Base-by-base conservation (phyloP, 805 yeast species). In the Hanseniaspora thailandica region DNA sequence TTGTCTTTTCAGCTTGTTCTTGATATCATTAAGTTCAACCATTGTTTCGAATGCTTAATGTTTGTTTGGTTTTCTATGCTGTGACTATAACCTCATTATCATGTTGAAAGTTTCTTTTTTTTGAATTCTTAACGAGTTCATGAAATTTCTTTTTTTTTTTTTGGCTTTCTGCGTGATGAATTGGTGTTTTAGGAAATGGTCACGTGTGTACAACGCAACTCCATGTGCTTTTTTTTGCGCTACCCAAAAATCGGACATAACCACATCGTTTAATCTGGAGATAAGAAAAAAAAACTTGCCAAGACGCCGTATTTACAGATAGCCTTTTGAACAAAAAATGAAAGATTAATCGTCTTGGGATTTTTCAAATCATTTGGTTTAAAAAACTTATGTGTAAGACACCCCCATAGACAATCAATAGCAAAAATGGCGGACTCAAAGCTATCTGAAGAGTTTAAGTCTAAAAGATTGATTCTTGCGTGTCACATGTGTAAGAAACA, bases 1-100 rank as follows among this genome's bases (percentile, higher is more conserved):
- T 65, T 86, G 93, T 59, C 97, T 77, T 61, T 79, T 79, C 65
- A 80, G 78, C 69, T 86, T 89, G 67, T 88, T 89, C 65, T 77
- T 80, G 55, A 87, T 80, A 55, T 71, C 72, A 25, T 72, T 66
- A 56, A 49, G 36, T 49, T 49, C 53, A 31, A 49, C 53, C 53
- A 49, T 49, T 8, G n/a, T 46, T 34, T 19, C n/a, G n/a, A n/a
- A n/a, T n/a, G n/a, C n/a, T n/a, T n/a, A n/a, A n/a, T 26, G 5
- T 26, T 13, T 30, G 7, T 26, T 10, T 25, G 12, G 8, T 31
- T 20, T 8, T 45, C 1, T 12, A 1, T 46, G 13, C 26, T 30
- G 12, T 17, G 6, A 30, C 19, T 17, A 10, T 19, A 8, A 36
- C 3, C 13, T 20, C 40, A 36, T 4, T 15, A 6, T n/a, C 4